Conservation (phyloP, 805 yeast species). For the Candida ficus region DNA sequence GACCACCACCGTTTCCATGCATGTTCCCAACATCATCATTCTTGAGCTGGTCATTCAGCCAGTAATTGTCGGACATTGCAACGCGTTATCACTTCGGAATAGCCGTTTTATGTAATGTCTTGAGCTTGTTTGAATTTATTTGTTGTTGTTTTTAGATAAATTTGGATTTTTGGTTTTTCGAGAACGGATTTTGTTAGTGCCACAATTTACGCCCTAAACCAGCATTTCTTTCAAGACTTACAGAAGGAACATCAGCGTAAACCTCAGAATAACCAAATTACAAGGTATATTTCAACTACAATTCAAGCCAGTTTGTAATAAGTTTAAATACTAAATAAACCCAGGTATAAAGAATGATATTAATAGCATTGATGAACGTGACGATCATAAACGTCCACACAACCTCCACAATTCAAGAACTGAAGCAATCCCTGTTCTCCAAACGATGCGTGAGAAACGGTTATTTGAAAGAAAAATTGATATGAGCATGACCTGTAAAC, state of each 20-base stretch:
- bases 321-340: background rate
- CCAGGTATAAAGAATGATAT: background rate
- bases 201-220: background rate
- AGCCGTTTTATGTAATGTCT: too few species aligned
- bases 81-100: too few species aligned
- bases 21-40: slow-evolving; percentile 19
- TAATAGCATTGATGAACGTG: background rate
- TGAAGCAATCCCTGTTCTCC: background rate
- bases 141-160: background rate
- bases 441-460: background rate
- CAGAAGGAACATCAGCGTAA: too few species aligned
- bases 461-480: slow-evolving; percentile 2
- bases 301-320: too few species aligned
- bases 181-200: background rate
- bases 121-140: too few species aligned
- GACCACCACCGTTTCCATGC: slow-evolving; percentile 17
- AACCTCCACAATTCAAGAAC: background rate
- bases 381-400: background rate
- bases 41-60: slow-evolving; percentile 24
- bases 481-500: background rate
- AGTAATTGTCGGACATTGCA: slow-evolving; percentile 26
- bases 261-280: background rate
- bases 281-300: too few species aligned
- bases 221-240: background rate
- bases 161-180: background rate